A percentile compares a stretch with the other conserved stretches of the same genome.
Evolutionary conservation across 176 grass and related monocot species (phyloP).

Genomic region (Aegilops longissima): DNA sequence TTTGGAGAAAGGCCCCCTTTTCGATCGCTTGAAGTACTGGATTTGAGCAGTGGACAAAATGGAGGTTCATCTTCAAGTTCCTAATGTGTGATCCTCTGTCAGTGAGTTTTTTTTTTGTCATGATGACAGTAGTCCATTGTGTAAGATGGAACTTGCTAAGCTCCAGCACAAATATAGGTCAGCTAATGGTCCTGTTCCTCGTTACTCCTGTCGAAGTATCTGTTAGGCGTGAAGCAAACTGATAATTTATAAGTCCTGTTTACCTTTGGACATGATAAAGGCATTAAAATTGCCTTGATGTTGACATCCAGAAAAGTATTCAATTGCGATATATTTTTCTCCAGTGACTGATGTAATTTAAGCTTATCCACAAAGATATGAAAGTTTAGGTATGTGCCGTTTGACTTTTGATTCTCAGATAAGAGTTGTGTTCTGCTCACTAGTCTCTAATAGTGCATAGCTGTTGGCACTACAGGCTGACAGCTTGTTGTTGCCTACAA

Average conservation of each 20-base stretch:
- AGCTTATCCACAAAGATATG: slow-evolving; percentile 24
- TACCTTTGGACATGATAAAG: slow-evolving; percentile 29
- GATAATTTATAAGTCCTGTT: slow-evolving; percentile 12
- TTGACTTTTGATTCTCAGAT: slow-evolving; percentile 36
- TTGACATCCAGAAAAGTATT: slow-evolving; percentile 40
- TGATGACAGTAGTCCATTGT: slow-evolving; percentile 11
- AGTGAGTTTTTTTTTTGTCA: neutral
- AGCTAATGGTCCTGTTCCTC: neutral
- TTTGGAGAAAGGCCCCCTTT: slow-evolving; percentile 79
- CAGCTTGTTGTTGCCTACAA: slow-evolving; percentile 14
- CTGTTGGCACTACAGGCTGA: neutral
- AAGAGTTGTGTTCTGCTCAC: slow-evolving; percentile 6
- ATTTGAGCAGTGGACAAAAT: slow-evolving; percentile 33
- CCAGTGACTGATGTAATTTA: slow-evolving; percentile 11
- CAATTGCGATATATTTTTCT: slow-evolving; percentile 23
- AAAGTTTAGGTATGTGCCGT: slow-evolving; percentile 26
- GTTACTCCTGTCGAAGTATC: neutral
- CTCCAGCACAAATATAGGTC: neutral
- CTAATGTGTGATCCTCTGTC: slow-evolving; percentile 21
- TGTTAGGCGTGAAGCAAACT: slow-evolving; percentile 18
- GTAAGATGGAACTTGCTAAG: slow-evolving; percentile 28
- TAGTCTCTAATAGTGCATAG: slow-evolving; percentile 1
- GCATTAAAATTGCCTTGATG: slow-evolving; percentile 23
- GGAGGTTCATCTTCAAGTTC: slow-evolving; percentile 41
- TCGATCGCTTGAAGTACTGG: slow-evolving; percentile 47